Evolutionary conservation across 495 filamentous ascomycete genomes (phyloP), one percentile per base, ranked within the genome.

Genomic region (Neurospora pannonica): DNA sequence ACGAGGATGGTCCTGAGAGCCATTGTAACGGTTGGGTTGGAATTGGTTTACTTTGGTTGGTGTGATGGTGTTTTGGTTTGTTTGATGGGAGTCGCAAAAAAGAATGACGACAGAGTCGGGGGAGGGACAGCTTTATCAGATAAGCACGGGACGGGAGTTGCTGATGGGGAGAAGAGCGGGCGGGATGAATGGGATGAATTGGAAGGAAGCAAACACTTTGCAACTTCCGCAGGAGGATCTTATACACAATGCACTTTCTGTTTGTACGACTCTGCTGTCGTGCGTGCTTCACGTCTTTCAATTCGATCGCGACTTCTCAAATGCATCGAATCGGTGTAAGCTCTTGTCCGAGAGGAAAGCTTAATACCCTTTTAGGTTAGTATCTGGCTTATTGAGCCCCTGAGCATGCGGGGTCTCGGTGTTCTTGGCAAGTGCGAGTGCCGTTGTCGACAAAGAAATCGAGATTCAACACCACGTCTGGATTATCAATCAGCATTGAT

Each of bases 1-100:
- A 94, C 79, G 62, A 81, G 78, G 36, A 81, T 78, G 42, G 72
- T 81, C 17, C 71, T 71, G 9, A 76, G 24, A 7, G 79, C 69
- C 77, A 79, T 79, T 67, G 28, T 34, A 9, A 36, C 7, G 15
- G 54, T 7, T 62, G 54, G 24, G 11, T 8, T 7, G 13, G 11
- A 62, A 17, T 54, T 54, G 46, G 1, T 13, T 24, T 6, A 13
- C 5, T 48, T 13, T 17, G 54, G 28, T 9, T 34, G 28, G 15
- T 67, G 4, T 36, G 54, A 62, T 17, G 54, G 24, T 4, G 7
- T 34, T 31, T 67, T 19, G 28, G 54, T 62, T 62, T 21, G 46
- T 62, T 62, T 34, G 54, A 28, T 62, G 24, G 2, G 13, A 31
- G 24, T 31, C 15, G 28, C 54, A 8, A 67, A 67, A 67, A 34